phyloP scores from a whole-genome alignment of 495 filamentous ascomycete species.

The Lophiotrema nucula region DNA sequence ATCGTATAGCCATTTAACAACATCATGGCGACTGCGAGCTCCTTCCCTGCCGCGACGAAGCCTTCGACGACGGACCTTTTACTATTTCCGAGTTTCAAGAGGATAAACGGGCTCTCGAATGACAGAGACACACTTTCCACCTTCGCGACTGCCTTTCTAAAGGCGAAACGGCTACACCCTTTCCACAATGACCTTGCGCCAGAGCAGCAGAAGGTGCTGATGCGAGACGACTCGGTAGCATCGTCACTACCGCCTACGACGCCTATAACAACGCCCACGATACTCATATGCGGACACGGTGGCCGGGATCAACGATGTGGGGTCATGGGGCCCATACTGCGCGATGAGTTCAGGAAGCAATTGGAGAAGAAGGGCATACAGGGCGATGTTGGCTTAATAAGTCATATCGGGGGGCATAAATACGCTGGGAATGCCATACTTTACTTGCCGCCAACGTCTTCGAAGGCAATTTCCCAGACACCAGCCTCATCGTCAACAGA shows the following conservation, averaged over 20 bases:
- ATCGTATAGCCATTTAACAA: slow-evolving; percentile 71
- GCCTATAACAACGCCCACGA: slow-evolving; percentile 64
- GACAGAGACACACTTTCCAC: slow-evolving; percentile 49
- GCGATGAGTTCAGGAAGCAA: slow-evolving; percentile 61
- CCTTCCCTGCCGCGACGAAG: slow-evolving; percentile 51
- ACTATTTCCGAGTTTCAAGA: slow-evolving; percentile 76
- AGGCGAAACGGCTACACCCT: slow-evolving; percentile 58
- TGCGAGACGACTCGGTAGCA: slow-evolving; percentile 35
- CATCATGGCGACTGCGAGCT: slow-evolving; percentile 69
- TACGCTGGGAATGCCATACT: slow-evolving; percentile 92
- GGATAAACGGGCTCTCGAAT: slow-evolving; percentile 67
- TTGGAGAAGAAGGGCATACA: slow-evolving; percentile 36
- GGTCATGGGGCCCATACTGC: slow-evolving; percentile 68
- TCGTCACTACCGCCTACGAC: slow-evolving; percentile 44
- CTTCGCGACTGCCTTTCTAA: slow-evolving; percentile 57
- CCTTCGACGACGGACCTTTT: slow-evolving; percentile 55
- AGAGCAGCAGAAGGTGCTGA: slow-evolving; percentile 46
- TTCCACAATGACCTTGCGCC: slow-evolving; percentile 55
- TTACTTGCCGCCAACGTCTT: slow-evolving; percentile 68
- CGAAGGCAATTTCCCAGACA: neutral
- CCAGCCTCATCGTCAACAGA: neutral
- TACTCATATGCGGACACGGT: slow-evolving; percentile 84
- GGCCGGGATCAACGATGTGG: slow-evolving; percentile 80
- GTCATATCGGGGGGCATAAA: slow-evolving; percentile 90
- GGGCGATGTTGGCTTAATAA: slow-evolving; percentile 69